Evolutionary conservation across 2,329 filamentous ascomycete species (phyloP), one percentile per base, ranked within the genome.

Genomic region (Aulographum hederae): DNA sequence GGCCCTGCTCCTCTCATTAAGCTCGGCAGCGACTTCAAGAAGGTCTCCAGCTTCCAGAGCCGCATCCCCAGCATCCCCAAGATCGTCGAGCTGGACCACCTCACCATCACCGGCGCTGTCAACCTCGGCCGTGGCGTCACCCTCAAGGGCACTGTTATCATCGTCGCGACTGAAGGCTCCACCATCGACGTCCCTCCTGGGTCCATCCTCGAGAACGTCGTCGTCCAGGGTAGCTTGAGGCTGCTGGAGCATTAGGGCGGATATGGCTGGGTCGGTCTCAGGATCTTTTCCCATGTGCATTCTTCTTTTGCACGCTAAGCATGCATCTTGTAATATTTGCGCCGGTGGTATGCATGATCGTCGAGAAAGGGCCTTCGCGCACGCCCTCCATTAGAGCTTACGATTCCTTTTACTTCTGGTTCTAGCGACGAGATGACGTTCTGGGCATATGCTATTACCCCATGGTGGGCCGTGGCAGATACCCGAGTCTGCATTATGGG

Each of bases 1-100:
- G 89, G 89, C 43, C 85, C 89, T 45, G 86, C 89, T 30, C 89
- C 89, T 35, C 70, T 98, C 45, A 98, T 98, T 70, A 98, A 98
- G 78, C 78, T 98, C 33, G 89, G 89, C 46, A 75, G 74, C 50
- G 89, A 98, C 69, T 98, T 98, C 74, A 98, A 98, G 78, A 98
- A 98, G 75, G 89, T 98, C 25, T 95, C 86, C 2, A 89, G 84
- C 65, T 91, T 91, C 69, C 77, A 84, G 63, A 76, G 81, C 59
- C 77, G 77, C 52, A 85, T 91, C 44, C 68, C 78, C 8, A 82
- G 76, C 41, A 91, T 91, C 47, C 81, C 81, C 50, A 85, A 81
- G 69, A 85, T 91, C 46, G 73, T 89, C 43, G 81, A 91, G 64
- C 71, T 89, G 30, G 81, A 91, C 51, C 89, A 98, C 54, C 71